These are phyloP conservation scores for Cryphonectria japonica DNA, from an alignment of 2,329 filamentous ascomycete species.

Conservation along the genomic window DNA sequence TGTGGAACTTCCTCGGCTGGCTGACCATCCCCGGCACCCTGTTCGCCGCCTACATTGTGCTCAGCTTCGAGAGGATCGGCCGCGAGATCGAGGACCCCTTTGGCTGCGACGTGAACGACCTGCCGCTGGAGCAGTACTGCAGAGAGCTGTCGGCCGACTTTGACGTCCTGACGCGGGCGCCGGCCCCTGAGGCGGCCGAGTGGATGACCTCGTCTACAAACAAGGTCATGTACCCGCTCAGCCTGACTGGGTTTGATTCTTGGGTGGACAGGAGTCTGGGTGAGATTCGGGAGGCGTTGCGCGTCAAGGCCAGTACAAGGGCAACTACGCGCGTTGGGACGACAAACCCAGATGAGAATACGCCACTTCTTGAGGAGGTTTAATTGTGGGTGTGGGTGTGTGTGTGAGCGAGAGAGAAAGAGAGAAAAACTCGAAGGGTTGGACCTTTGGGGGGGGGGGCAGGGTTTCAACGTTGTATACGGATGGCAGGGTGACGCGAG, in stretches of 20 bases:
- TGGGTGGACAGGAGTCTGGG: conserved; percentile 6
- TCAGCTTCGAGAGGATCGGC: conserved; percentile 58
- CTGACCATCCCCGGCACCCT: conserved; percentile 78
- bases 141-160: conserved; percentile 13
- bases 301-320: conserved; percentile 8
- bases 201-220: conserved; percentile 1
- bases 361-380: background rate
- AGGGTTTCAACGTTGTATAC: too few species aligned
- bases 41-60: conserved; percentile 77
- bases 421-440: too few species aligned
- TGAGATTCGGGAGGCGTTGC: conserved; percentile 14
- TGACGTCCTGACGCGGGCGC: conserved; percentile 9
- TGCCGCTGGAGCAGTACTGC: conserved; percentile 5
- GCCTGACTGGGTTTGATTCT: conserved; percentile 9
- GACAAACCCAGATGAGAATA: background rate
- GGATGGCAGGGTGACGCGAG: background rate
- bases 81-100: conserved; percentile 21
- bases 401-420: too few species aligned
- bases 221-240: conserved; percentile 2
- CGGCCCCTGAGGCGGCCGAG: background rate
- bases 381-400: background rate
- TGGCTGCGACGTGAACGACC: conserved; percentile 15
- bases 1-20: conserved; percentile 67
- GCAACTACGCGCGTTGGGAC: background rate
- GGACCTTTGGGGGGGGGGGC: too few species aligned